phyloP scores from a whole-genome alignment of 1,284 basidiomycete genomes.

The Termitomyces sp. region DNA sequence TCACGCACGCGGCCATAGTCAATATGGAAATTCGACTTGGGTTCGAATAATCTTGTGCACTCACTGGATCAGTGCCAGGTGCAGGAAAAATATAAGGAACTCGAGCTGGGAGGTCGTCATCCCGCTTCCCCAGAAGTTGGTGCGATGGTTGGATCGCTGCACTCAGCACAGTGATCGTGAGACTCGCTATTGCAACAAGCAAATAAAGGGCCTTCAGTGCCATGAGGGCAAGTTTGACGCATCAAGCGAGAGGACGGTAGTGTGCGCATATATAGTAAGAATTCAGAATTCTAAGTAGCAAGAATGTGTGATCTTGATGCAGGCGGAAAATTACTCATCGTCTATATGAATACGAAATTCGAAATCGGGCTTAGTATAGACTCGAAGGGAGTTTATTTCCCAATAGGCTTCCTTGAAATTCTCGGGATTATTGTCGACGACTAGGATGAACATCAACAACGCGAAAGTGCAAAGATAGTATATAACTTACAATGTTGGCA shows the following conservation, averaged over 20 bases:
- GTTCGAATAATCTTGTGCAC: neutral
- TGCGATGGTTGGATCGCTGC: conserved; percentile 8
- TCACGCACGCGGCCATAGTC: neutral
- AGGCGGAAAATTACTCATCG: neutral
- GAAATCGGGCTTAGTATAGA: conserved; percentile 34
- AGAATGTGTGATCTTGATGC: neutral
- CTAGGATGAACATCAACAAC: conserved; percentile 24
- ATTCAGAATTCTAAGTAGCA: neutral
- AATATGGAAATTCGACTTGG: neutral
- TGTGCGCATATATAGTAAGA: too few relatives aligned
- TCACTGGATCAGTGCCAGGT: conserved; percentile 28
- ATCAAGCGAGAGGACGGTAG: neutral
- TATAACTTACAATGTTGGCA: conserved; percentile 39
- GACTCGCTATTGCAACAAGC: neutral
- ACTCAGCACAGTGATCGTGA: conserved; percentile 3
- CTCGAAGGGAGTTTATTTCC: conserved; percentile 53
- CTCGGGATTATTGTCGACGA: conserved; percentile 48
- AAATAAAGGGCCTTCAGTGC: conserved; percentile 1
- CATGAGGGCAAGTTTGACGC: neutral
- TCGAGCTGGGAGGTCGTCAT: conserved; percentile 29
- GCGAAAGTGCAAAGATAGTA: neutral
- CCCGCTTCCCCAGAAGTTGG: conserved; percentile 18
- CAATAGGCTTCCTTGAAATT: conserved; percentile 58
- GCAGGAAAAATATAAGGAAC: conserved; percentile 32
- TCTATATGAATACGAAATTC: neutral